A percentile compares a stretch with the other conserved stretches of the same genome.
phyloP scores from a whole-genome alignment of 176 grass and related monocot genomes.

The Ananas comosus region DNA sequence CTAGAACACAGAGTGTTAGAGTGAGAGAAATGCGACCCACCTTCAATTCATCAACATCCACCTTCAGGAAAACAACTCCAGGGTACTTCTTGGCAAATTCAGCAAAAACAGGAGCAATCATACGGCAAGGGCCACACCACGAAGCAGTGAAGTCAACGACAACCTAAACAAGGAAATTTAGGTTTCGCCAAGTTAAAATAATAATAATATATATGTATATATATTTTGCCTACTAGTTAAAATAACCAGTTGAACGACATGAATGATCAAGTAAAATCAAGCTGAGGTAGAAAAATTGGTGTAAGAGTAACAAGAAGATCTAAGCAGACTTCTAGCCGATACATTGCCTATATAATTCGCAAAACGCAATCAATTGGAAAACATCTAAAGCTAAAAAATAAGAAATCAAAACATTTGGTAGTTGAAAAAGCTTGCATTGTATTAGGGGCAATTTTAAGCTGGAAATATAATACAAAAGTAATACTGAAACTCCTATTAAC shows the following conservation, averaged over 20 bases:
- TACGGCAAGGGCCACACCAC: conserved; percentile 46
- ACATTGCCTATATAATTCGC: too few relatives aligned
- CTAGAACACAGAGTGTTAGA: neutral
- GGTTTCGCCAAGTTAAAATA: neutral
- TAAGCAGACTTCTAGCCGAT: too few relatives aligned
- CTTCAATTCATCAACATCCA: conserved; percentile 69
- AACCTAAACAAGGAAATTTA: conserved; percentile 26
- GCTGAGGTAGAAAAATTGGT: neutral
- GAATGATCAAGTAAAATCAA: neutral
- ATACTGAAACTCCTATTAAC: too few relatives aligned
- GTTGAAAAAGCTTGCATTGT: too few relatives aligned
- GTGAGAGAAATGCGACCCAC: conserved; percentile 7
- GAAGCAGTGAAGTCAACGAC: conserved; percentile 62
- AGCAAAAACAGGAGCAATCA: conserved; percentile 42
- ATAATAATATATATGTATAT: neutral
- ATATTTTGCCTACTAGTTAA: too few relatives aligned
- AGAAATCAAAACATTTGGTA: too few relatives aligned
- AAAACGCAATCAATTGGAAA: too few relatives aligned
- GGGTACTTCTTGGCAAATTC: conserved; percentile 47
- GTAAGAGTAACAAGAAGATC: too few relatives aligned
- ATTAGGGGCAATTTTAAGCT: too few relatives aligned
- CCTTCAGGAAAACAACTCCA: conserved; percentile 44
- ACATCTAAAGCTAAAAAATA: too few relatives aligned
- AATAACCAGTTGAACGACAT: too few relatives aligned
- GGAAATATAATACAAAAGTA: too few relatives aligned